These are phyloP conservation scores for Ambrosiella beaveri DNA, from an alignment of 2,329 filamentous ascomycete genomes.

Conservation along the genomic window DNA sequence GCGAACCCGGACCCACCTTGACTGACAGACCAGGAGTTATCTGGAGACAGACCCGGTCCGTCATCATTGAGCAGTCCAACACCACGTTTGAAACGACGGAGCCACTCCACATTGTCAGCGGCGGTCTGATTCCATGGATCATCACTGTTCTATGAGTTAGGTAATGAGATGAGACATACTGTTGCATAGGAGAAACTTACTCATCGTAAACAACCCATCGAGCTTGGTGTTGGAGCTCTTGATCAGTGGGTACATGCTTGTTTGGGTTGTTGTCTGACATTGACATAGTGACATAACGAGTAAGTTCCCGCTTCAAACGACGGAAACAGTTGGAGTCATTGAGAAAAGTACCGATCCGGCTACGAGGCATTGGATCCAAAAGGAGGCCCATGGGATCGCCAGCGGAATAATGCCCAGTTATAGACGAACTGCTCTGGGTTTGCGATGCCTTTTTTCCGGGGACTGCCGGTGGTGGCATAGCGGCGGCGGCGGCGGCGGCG, in stretches of 20 bases:
- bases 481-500: no score
- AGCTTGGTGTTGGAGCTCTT: slow-evolving; percentile 47
- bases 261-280: slow-evolving; percentile 45
- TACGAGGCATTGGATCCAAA: neutral
- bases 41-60: slow-evolving; percentile 27
- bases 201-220: slow-evolving; percentile 46
- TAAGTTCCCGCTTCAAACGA: slow-evolving; percentile 35
- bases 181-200: slow-evolving; percentile 22
- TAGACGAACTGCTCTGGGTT: no score
- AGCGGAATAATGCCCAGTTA: neutral
- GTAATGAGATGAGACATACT: neutral
- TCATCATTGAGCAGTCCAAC: slow-evolving; percentile 32
- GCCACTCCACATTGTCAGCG: slow-evolving; percentile 46
- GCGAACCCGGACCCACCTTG: slow-evolving; percentile 38
- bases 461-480: no score
- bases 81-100: slow-evolving; percentile 43
- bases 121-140: slow-evolving; percentile 48
- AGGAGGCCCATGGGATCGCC: neutral
- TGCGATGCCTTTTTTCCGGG: no score
- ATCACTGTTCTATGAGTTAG: slow-evolving; percentile 26
- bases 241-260: slow-evolving; percentile 39
- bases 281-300: slow-evolving; percentile 32
- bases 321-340: slow-evolving; percentile 45
- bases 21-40: slow-evolving; percentile 28
- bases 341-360: slow-evolving; percentile 25